These are phyloP conservation scores for Phaeosphaeria sp. DNA, from an alignment of 2,329 filamentous ascomycete genomes.

Conservation along the genomic window DNA sequence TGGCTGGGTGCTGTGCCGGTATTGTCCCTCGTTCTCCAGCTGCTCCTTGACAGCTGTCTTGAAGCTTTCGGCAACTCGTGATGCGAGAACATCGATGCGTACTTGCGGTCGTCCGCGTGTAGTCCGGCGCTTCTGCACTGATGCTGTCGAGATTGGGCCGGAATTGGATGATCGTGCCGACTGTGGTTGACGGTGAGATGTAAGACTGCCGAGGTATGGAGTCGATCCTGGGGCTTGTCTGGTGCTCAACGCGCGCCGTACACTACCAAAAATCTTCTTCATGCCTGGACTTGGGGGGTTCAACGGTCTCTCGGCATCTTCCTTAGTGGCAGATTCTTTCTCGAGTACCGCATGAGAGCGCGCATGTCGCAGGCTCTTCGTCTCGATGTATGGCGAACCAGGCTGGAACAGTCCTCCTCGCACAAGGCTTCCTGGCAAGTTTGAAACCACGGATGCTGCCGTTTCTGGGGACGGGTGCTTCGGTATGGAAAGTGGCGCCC, in stretches of 20 bases:
- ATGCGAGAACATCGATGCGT: constrained; percentile 83
- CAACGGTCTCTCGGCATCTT: constrained; percentile 33
- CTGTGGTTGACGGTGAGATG: constrained; percentile 30
- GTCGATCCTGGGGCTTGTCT: constrained; percentile 45
- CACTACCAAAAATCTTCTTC: constrained; percentile 84
- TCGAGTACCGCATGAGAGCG: constrained; percentile 38
- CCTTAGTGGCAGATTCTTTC: not conserved
- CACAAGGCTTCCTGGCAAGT: constrained; percentile 83
- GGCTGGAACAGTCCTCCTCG: constrained; percentile 86
- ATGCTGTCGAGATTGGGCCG: constrained; percentile 26
- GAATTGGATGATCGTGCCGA: constrained; percentile 40
- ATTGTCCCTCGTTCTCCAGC: constrained; percentile 38
- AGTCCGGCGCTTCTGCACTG: constrained; percentile 43
- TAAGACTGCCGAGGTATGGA: constrained; percentile 27
- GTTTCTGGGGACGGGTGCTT: constrained; percentile 52
- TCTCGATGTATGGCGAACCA: constrained; percentile 78
- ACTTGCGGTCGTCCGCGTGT: constrained; percentile 54
- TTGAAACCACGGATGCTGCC: constrained; percentile 64
- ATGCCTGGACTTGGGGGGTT: constrained; percentile 67
- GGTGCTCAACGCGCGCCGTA: constrained; percentile 80
- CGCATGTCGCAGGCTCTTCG: constrained; percentile 37
- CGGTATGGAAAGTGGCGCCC: constrained; percentile 59
- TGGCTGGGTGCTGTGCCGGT: constrained; percentile 16
- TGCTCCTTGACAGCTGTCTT: constrained; percentile 76
- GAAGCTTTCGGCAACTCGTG: constrained; percentile 79